Percentiles rank a stretch among this genome's conserved stretches.
Evolutionary conservation across 805 yeast species (phyloP).

Genomic region (Candida qinlingensis): DNA sequence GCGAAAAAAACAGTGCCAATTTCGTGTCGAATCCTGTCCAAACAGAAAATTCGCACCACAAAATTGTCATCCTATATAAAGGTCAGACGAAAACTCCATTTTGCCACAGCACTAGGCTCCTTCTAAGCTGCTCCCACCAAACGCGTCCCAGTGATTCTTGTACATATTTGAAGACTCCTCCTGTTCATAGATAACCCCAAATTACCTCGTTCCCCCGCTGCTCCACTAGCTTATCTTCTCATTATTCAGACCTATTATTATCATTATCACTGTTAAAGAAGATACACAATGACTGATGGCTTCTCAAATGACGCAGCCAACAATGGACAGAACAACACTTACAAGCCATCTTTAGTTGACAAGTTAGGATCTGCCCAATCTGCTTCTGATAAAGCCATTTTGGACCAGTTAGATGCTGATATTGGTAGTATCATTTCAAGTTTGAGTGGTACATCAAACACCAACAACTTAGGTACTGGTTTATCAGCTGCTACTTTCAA

Average conservation of each 20-base stretch:
- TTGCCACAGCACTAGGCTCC: background rate
- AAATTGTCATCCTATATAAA: background rate
- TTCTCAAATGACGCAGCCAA: background rate
- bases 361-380: slow-evolving; percentile 11
- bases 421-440: slow-evolving; percentile 27
- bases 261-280: too few species aligned
- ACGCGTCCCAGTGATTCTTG: slow-evolving; percentile 3
- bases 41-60: background rate
- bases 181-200: slow-evolving; percentile 3
- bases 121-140: background rate
- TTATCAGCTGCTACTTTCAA: slow-evolving; percentile 4
- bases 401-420: slow-evolving; percentile 24
- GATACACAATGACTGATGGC: background rate
- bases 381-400: slow-evolving; percentile 6
- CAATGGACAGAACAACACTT: background rate
- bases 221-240: background rate
- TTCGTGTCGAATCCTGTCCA: too few species aligned
- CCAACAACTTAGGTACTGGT: slow-evolving; percentile 1
- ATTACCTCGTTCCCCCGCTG: background rate
- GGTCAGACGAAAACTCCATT: background rate
- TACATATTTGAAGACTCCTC: slow-evolving; percentile 8
- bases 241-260: too few species aligned
- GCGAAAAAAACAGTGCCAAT: too few species aligned
- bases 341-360: slow-evolving; percentile 3
- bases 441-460: slow-evolving; percentile 24